Conservation (phyloP, 208 protist species). For the Crithidia expoeki region DNA sequence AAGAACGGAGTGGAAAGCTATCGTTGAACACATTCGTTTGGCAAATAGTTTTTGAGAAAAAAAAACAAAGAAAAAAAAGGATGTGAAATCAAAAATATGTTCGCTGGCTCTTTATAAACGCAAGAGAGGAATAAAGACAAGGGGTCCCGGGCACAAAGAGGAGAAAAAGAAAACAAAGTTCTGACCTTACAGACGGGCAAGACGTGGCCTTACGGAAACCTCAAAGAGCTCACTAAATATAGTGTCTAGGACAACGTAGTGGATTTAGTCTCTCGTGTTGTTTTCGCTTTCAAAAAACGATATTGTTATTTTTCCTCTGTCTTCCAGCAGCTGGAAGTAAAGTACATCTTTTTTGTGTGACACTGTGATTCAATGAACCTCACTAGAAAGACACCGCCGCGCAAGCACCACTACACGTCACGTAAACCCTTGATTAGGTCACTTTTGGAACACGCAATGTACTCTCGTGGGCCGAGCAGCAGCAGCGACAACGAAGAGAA, state of each 20-base stretch:
- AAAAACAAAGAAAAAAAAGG: slow-evolving; percentile 7
- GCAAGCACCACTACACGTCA: too few species aligned
- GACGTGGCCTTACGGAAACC: neutral
- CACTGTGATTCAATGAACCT: too few species aligned
- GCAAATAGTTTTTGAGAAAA: neutral
- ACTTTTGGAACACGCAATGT: neutral
- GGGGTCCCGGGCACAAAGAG: neutral
- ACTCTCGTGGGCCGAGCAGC: neutral
- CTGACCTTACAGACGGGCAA: neutral
- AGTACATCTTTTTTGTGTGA: too few species aligned
- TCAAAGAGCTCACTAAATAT: neutral
- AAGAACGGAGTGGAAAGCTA: neutral
- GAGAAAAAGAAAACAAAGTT: slow-evolving; percentile 12
- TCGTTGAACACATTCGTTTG: neutral
- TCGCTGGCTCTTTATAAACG: neutral
- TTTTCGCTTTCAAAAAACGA: neutral
- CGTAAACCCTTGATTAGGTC: too few species aligned
- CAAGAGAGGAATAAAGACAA: neutral
- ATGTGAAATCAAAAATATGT: neutral
- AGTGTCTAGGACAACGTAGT: neutral
- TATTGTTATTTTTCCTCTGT: neutral
- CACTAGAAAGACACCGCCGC: too few species aligned
- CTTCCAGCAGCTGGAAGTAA: neutral
- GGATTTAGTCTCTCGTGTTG: neutral
- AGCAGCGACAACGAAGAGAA: too few species aligned